Evolutionary conservation across 2,329 filamentous ascomycete species (phyloP).

Genomic region (Calonectria pteridis): DNA sequence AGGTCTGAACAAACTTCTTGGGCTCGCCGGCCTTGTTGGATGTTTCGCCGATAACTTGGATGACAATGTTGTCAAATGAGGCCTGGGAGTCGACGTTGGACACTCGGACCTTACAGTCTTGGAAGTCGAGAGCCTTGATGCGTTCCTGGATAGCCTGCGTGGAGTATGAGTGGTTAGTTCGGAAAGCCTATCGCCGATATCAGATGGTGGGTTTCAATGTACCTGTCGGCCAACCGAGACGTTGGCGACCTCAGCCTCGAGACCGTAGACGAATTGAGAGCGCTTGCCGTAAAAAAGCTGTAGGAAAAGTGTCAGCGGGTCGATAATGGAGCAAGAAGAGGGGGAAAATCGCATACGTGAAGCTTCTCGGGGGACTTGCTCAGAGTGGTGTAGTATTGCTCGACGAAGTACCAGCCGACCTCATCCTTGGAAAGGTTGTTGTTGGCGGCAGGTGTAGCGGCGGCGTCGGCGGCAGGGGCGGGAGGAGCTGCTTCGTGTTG

Average conservation of each 20-base stretch:
- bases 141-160: constrained; percentile 89
- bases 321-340: neutral
- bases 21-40: constrained; percentile 93
- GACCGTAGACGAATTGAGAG: constrained; percentile 93
- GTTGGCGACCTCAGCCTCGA: constrained; percentile 88
- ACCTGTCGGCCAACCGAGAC: constrained; percentile 92
- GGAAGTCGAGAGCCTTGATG: constrained; percentile 92
- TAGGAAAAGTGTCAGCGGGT: constrained; percentile 25
- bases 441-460: constrained; percentile 51
- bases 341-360: constrained; percentile 67
- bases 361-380: constrained; percentile 96
- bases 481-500: constrained; percentile 53
- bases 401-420: constrained; percentile 99
- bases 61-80: constrained; percentile 93
- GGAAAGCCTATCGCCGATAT: neutral
- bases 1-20: constrained; percentile 98
- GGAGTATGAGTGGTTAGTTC: constrained; percentile 27
- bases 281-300: constrained; percentile 95
- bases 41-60: constrained; percentile 98
- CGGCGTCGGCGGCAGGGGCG: constrained; percentile 47
- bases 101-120: constrained; percentile 98
- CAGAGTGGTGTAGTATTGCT: constrained; percentile 98
- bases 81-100: constrained; percentile 97
- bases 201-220: constrained; percentile 24
- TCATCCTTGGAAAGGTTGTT: constrained; percentile 83